phyloP scores from a whole-genome alignment of 805 yeast species.

The Candida maesae region DNA sequence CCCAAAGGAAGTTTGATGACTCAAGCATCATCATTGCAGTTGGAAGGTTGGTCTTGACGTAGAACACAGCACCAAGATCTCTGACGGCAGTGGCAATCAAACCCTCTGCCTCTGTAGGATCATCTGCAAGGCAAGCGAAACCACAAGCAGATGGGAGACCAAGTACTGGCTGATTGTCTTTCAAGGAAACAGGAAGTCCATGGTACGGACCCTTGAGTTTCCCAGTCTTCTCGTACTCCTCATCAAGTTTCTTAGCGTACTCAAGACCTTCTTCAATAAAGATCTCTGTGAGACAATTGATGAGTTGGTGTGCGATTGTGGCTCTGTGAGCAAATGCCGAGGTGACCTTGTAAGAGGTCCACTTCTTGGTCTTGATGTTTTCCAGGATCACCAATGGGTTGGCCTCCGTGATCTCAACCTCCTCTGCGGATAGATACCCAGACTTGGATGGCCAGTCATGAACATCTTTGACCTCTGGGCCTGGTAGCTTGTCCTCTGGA shows the following conservation, averaged over 20 bases:
- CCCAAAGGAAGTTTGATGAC: conserved; percentile 40
- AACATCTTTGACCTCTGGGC: conserved; percentile 3
- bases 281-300: conserved; percentile 30
- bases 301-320: conserved; percentile 51
- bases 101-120: conserved; percentile 32
- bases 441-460: conserved; percentile 29
- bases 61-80: conserved; percentile 48
- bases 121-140: conserved; percentile 32
- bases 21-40: conserved; percentile 47
- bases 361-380: conserved; percentile 30
- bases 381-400: conserved; percentile 11
- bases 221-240: conserved; percentile 41
- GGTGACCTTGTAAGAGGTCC: conserved; percentile 42
- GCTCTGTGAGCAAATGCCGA: conserved; percentile 56
- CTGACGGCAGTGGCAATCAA: conserved; percentile 38
- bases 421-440: conserved; percentile 32
- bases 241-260: conserved; percentile 52
- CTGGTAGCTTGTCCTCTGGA: conserved; percentile 6
- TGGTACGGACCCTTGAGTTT: conserved; percentile 59
- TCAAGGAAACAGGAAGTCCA: conserved; percentile 62
- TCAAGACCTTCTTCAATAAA: conserved; percentile 54
- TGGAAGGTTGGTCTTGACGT: conserved; percentile 50
- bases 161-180: conserved; percentile 36
- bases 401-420: conserved; percentile 30
- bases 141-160: conserved; percentile 52